These are phyloP conservation scores for Euphorbia pulcherrima DNA, from an alignment of 345 rosid species.

Conservation along the genomic window DNA sequence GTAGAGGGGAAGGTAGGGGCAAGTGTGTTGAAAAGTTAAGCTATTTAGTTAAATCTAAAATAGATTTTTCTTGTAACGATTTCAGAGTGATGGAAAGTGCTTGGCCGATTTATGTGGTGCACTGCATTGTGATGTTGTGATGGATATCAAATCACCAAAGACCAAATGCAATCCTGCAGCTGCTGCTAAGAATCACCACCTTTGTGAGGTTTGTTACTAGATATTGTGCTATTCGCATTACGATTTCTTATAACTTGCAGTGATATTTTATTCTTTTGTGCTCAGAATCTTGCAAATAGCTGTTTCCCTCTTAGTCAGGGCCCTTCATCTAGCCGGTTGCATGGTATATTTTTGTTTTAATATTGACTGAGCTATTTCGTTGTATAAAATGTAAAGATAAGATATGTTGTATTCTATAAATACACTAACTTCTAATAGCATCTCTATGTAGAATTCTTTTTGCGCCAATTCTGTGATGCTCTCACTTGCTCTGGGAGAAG, in stretches of 20 bases:
- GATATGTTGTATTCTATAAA: background rate
- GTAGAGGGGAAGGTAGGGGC: background rate
- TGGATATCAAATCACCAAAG: conserved; percentile 55
- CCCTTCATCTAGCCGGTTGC: conserved; percentile 72
- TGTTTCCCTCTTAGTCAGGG: conserved; percentile 84
- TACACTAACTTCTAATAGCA: conserved; percentile 14
- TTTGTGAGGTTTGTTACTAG: conserved; percentile 66
- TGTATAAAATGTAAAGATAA: conserved; percentile 3
- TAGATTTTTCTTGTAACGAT: conserved; percentile 21
- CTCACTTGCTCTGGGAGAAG: conserved; percentile 63
- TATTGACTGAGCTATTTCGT: conserved; percentile 7
- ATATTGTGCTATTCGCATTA: conserved; percentile 3
- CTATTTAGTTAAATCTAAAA: background rate
- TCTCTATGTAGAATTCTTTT: conserved; percentile 56
- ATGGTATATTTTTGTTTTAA: conserved; percentile 47
- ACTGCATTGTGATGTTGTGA: conserved; percentile 76
- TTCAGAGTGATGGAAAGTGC: conserved; percentile 74
- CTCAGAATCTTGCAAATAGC: conserved; percentile 79
- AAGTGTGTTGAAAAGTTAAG: background rate
- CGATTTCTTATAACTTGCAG: conserved; percentile 5
- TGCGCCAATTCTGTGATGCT: conserved; percentile 93
- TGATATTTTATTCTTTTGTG: conserved; percentile 12
- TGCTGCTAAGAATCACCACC: conserved; percentile 70
- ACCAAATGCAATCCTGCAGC: conserved; percentile 90
- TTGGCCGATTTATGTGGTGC: conserved; percentile 95